Evolutionary conservation across 176 grass and related monocot species (phyloP).

Genomic region (Hordeum marinum): DNA sequence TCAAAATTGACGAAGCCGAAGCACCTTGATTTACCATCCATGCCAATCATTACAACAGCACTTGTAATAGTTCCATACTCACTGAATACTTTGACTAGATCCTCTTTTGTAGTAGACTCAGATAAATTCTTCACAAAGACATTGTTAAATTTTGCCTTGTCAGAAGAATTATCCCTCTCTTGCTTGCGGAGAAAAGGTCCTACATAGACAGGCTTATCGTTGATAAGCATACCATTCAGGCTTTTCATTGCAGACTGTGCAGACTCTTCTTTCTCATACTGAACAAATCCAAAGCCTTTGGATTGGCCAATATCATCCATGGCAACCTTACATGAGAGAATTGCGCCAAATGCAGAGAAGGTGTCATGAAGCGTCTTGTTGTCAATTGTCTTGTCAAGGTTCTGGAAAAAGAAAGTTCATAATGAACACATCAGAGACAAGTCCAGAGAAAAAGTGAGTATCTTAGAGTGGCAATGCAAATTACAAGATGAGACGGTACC

Average conservation of each 20-base stretch:
- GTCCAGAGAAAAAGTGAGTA: not conserved
- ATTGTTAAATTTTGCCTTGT: slow-evolving; percentile 79
- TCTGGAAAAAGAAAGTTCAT: slow-evolving; percentile 47
- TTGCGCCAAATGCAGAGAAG: slow-evolving; percentile 58
- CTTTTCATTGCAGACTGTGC: slow-evolving; percentile 59
- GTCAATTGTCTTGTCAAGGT: slow-evolving; percentile 82
- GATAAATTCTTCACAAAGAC: slow-evolving; percentile 91
- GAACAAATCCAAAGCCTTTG: slow-evolving; percentile 91
- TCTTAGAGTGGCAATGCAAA: slow-evolving; percentile 3
- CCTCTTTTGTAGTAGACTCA: slow-evolving; percentile 71
- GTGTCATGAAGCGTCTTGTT: slow-evolving; percentile 77
- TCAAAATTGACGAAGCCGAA: slow-evolving; percentile 88
- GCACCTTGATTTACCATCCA: slow-evolving; percentile 81
- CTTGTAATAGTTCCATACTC: slow-evolving; percentile 80
- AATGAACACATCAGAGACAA: slow-evolving; percentile 11
- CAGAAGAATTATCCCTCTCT: slow-evolving; percentile 64
- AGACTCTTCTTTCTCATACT: slow-evolving; percentile 71
- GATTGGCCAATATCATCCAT: slow-evolving; percentile 67
- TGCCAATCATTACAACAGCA: slow-evolving; percentile 67
- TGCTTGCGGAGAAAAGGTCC: slow-evolving; percentile 84
- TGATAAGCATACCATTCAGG: slow-evolving; percentile 84
- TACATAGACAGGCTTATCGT: slow-evolving; percentile 79
- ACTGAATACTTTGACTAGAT: slow-evolving; percentile 53
- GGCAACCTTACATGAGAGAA: slow-evolving; percentile 77
- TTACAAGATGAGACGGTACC: slow-evolving; percentile 30